Conservation (phyloP, 2,329 filamentous ascomycete species). For the Endothia cerciana region DNA sequence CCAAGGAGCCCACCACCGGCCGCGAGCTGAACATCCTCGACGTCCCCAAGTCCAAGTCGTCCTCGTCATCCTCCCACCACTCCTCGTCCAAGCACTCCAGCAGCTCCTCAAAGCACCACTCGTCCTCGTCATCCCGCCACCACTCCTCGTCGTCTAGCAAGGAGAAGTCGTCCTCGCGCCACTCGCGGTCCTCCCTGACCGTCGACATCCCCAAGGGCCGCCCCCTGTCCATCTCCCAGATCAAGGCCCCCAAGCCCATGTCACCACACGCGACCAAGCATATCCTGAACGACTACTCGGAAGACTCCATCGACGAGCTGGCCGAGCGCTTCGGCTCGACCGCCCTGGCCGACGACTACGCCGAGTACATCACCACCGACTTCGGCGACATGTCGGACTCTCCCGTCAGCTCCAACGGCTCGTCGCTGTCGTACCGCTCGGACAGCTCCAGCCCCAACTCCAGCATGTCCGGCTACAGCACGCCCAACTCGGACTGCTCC, state of each 20-base stretch:
- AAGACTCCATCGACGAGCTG: constrained; percentile 78
- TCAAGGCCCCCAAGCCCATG: constrained; percentile 87
- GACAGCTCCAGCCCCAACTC: constrained; percentile 76
- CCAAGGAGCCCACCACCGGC: constrained; percentile 93
- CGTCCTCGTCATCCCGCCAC: constrained; percentile 46
- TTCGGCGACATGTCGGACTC: constrained; percentile 54
- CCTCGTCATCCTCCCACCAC: constrained; percentile 45
- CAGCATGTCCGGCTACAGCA: constrained; percentile 77
- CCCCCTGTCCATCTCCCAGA: constrained; percentile 84
- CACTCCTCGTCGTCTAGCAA: constrained; percentile 39
- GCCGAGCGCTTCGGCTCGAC: constrained; percentile 71
- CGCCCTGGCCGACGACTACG: constrained; percentile 61
- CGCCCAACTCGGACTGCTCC: constrained; percentile 73
- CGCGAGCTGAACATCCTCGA: constrained; percentile 98
- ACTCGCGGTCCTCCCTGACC: constrained; percentile 54
- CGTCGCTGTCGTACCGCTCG: constrained; percentile 71
- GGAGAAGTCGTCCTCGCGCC: constrained; percentile 43
- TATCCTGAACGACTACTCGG: constrained; percentile 81
- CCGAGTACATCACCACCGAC: constrained; percentile 60
- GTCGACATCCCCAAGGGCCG: constrained; percentile 84
- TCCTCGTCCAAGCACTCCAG: constrained; percentile 52
- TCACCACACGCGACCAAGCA: constrained; percentile 85
- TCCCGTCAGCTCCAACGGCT: constrained; percentile 62
- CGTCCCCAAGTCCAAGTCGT: constrained; percentile 66
- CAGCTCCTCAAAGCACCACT: constrained; percentile 44